phyloP scores from a whole-genome alignment of 352 stramenopile species.

The Pythium dissotocum region DNA sequence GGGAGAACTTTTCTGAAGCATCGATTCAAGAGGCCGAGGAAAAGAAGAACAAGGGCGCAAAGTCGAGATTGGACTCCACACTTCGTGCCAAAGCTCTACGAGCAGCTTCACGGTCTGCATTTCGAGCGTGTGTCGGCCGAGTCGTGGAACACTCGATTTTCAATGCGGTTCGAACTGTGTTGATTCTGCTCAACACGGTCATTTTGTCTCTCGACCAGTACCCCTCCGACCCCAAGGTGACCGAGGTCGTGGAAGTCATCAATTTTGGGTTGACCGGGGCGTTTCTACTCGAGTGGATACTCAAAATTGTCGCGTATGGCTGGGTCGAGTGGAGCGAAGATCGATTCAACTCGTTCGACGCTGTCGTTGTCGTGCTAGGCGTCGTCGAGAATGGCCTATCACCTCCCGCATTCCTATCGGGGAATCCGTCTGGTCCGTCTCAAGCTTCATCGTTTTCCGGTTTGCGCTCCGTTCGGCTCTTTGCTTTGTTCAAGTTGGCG shows the following conservation, averaged over 20 bases:
- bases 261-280: conserved; percentile 59
- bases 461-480: conserved; percentile 81
- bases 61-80: not conserved
- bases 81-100: not conserved
- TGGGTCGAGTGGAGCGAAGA: conserved; percentile 47
- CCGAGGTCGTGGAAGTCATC: conserved; percentile 49
- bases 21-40: conserved; percentile 61
- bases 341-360: conserved; percentile 84
- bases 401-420: conserved; percentile 38
- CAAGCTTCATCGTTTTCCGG: conserved; percentile 59
- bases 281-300: conserved; percentile 48
- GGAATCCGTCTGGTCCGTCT: conserved; percentile 9
- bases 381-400: conserved; percentile 46
- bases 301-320: conserved; percentile 79
- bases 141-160: conserved; percentile 62
- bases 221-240: conserved; percentile 42
- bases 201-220: conserved; percentile 83
- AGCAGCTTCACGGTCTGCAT: not conserved
- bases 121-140: conserved; percentile 21
- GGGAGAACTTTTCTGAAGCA: conserved; percentile 66
- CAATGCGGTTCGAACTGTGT: conserved; percentile 42
- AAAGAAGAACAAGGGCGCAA: conserved; percentile 35
- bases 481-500: conserved; percentile 90
- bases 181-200: conserved; percentile 87
- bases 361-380: conserved; percentile 48